Evolutionary conservation across 768 basidiomycete genomes (phyloP).

Genomic region (Imleria badia): DNA sequence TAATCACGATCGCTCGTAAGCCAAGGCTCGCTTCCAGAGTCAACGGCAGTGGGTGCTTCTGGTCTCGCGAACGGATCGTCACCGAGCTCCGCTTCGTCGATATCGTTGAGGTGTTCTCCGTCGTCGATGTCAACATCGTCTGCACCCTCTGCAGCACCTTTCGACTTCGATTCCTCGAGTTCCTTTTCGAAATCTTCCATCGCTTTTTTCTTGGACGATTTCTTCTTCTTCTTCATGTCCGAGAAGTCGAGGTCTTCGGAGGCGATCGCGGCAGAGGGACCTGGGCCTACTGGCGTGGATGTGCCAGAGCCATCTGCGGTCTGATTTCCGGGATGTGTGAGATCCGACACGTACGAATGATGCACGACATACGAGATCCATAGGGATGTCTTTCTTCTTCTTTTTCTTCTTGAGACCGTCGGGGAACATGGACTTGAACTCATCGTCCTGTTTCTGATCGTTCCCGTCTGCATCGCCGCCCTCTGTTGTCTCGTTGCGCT

Average conservation of each 20-base stretch:
- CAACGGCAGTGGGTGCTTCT: slow-evolving; percentile 58
- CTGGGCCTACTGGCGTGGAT: slow-evolving; percentile 53
- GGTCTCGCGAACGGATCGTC: slow-evolving; percentile 79
- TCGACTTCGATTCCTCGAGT: slow-evolving; percentile 68
- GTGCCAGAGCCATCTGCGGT: slow-evolving; percentile 64
- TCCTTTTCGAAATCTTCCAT: slow-evolving; percentile 96
- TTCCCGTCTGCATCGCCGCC: slow-evolving; percentile 34
- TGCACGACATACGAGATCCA: slow-evolving; percentile 62
- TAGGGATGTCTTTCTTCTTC: slow-evolving; percentile 88
- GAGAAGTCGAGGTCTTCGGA: slow-evolving; percentile 90
- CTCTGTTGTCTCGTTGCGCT: slow-evolving; percentile 40
- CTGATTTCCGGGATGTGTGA: slow-evolving; percentile 32
- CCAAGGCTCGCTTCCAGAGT: slow-evolving; percentile 86
- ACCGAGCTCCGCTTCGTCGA: slow-evolving; percentile 83
- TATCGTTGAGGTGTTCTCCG: slow-evolving; percentile 61
- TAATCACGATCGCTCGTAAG: slow-evolving; percentile 92
- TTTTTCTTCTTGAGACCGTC: slow-evolving; percentile 91
- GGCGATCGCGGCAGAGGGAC: slow-evolving; percentile 40
- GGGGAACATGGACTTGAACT: slow-evolving; percentile 76
- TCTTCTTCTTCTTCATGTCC: slow-evolving; percentile 97
- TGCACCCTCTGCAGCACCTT: slow-evolving; percentile 58
- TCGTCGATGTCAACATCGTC: slow-evolving; percentile 58
- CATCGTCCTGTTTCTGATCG: slow-evolving; percentile 64
- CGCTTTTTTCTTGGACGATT: slow-evolving; percentile 84
- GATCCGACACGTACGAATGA: neutral